Percentiles rank a stretch among this genome's conserved stretches.
Conservation (phyloP, 2,329 filamentous ascomycete species). For the Scorias spongiosa region DNA sequence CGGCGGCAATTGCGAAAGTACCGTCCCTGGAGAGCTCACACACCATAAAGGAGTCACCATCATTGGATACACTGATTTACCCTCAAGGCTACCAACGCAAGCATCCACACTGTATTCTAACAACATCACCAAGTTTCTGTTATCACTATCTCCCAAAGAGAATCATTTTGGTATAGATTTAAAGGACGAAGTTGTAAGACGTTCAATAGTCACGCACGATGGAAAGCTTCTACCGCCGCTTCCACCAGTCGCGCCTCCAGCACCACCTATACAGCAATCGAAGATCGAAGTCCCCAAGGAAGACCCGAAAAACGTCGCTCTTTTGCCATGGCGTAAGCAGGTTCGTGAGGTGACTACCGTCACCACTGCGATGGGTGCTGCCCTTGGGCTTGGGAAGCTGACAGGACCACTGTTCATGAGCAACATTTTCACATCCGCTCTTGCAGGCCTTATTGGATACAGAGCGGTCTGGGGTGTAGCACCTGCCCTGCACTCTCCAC, state of each 20-base stretch:
- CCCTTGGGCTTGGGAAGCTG: slow-evolving; percentile 61
- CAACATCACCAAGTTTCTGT: slow-evolving; percentile 77
- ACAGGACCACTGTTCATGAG: slow-evolving; percentile 77
- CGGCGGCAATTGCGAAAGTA: slow-evolving; percentile 77
- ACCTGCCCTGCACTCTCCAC: slow-evolving; percentile 69
- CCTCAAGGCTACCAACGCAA: slow-evolving; percentile 73
- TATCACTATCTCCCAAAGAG: slow-evolving; percentile 65
- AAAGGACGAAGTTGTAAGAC: slow-evolving; percentile 70
- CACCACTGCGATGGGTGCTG: slow-evolving; percentile 62
- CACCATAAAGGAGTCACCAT: slow-evolving; percentile 67
- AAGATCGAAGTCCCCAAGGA: slow-evolving; percentile 32
- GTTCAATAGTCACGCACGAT: slow-evolving; percentile 66
- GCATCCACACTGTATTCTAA: slow-evolving; percentile 85
- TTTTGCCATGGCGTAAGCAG: slow-evolving; percentile 72
- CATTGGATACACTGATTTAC: slow-evolving; percentile 80
- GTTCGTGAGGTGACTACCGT: slow-evolving; percentile 60
- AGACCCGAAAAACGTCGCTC: slow-evolving; percentile 44
- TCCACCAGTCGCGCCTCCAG: slow-evolving; percentile 49
- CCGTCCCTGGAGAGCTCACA: slow-evolving; percentile 54
- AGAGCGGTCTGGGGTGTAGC: slow-evolving; percentile 76
- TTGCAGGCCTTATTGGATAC: slow-evolving; percentile 77
- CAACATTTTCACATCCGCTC: slow-evolving; percentile 70
- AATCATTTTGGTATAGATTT: slow-evolving; percentile 70
- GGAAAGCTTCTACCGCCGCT: slow-evolving; percentile 63
- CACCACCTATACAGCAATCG: slow-evolving; percentile 30